These are phyloP conservation scores for Lupinus albus DNA, from an alignment of 306 rosid genomes.

Conservation along the genomic window DNA sequence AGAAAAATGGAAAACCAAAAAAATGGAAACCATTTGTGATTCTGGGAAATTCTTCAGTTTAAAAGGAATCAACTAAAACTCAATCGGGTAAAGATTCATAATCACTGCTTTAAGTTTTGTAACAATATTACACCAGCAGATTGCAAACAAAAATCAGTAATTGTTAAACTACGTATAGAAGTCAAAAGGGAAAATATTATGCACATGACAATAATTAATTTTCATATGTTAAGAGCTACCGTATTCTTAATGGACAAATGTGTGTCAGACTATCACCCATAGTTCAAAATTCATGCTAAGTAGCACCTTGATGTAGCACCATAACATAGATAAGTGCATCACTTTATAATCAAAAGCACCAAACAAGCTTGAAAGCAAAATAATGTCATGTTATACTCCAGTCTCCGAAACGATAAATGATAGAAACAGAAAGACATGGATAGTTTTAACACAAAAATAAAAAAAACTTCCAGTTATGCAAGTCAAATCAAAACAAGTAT, in stretches of 20 bases:
- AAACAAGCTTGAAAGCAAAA: constrained; percentile 10
- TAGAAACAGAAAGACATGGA: background rate
- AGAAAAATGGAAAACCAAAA: no score
- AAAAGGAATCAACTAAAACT: constrained; percentile 27
- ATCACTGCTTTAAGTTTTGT: constrained; percentile 7
- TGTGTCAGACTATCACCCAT: background rate
- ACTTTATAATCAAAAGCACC: background rate
- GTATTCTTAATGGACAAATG: background rate
- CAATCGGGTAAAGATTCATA: constrained; percentile 1
- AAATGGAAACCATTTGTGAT: background rate
- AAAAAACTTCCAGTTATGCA: background rate
- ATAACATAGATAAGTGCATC: background rate
- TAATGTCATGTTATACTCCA: background rate
- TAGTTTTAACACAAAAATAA: constrained; percentile 3
- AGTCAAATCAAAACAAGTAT: constrained; percentile 22
- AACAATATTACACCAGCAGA: constrained; percentile 2
- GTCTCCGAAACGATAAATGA: constrained; percentile 10
- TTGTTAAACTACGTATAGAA: background rate
- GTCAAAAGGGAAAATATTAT: background rate
- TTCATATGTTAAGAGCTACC: constrained; percentile 8
- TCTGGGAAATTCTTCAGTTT: constrained; percentile 17
- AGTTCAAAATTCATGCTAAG: background rate
- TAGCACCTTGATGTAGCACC: background rate
- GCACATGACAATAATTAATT: background rate
- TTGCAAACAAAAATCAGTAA: background rate